These are phyloP conservation scores for Coemansia sp. DNA, from an alignment of 192 early-diverging fungal genomes.

Conservation along the genomic window DNA sequence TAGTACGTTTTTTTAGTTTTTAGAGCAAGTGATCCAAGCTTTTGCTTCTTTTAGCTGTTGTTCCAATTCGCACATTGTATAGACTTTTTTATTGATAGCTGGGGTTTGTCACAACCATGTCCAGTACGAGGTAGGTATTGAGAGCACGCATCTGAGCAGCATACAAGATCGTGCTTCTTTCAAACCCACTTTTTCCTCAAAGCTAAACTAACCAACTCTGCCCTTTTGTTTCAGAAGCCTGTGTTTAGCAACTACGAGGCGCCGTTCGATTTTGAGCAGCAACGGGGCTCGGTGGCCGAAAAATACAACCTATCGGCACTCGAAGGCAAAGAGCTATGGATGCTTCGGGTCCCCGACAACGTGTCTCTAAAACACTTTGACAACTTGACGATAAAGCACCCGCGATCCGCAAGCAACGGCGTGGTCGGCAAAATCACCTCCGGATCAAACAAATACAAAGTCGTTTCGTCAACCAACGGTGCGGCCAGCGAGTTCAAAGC, in stretches of 20 bases:
- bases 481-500: constrained; percentile 30
- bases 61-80: not conserved
- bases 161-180: not conserved
- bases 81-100: constrained; percentile 1
- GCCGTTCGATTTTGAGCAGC: constrained; percentile 31
- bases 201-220: not conserved
- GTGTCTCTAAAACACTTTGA: constrained; percentile 33
- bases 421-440: constrained; percentile 18
- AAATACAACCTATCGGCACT: constrained; percentile 16
- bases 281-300: constrained; percentile 11
- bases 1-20: not conserved
- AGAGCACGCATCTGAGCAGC: not conserved
- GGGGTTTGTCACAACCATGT: not conserved
- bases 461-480: constrained; percentile 17
- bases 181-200: no score
- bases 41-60: not conserved
- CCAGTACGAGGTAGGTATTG: not conserved
- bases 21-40: not conserved
- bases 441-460: constrained; percentile 17
- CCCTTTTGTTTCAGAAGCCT: not conserved
- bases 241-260: constrained; percentile 22
- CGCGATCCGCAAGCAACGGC: constrained; percentile 24
- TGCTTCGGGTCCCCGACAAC: constrained; percentile 48
- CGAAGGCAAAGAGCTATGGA: constrained; percentile 46
- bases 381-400: constrained; percentile 41